These are phyloP conservation scores for Geoglossum cookeanum DNA, from an alignment of 2,329 filamentous ascomycete species.

Conservation along the genomic window DNA sequence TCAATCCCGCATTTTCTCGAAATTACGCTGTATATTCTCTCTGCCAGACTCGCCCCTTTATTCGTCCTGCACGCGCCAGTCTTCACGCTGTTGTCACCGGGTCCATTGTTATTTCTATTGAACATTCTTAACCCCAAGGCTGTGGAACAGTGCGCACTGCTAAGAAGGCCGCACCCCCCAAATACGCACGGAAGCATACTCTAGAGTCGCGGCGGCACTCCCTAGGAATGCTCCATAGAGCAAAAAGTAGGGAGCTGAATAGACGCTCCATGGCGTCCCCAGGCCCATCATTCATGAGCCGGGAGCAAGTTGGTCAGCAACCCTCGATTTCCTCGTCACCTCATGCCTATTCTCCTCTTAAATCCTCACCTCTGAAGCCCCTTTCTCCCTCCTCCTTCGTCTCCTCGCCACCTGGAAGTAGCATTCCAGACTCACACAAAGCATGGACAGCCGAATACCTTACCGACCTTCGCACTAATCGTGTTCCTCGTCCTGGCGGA, in stretches of 20 bases:
- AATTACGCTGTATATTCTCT: neutral
- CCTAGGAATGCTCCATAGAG: neutral
- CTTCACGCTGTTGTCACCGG: neutral
- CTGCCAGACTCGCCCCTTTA: neutral
- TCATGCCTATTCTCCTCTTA: neutral
- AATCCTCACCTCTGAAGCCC: neutral
- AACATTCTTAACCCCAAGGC: neutral
- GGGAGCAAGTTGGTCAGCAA: constrained; percentile 43
- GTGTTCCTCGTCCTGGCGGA: constrained; percentile 47
- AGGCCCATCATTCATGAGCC: constrained; percentile 44
- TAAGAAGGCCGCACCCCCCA: neutral
- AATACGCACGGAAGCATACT: neutral
- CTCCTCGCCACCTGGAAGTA: neutral
- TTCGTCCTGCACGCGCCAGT: neutral
- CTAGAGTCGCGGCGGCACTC: neutral
- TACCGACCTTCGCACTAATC: constrained; percentile 48
- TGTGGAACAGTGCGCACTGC: neutral
- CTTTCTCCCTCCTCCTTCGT: neutral
- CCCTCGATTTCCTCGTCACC: neutral
- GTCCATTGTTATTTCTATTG: neutral
- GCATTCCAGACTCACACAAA: constrained; percentile 1
- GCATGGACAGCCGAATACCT: constrained; percentile 43
- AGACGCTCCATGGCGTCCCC: constrained; percentile 24
- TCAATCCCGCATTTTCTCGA: neutral
- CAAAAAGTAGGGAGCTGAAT: neutral